Evolutionary conservation across 108 stramenopile species (phyloP).

Genomic region (Schizochytrium sp.): DNA sequence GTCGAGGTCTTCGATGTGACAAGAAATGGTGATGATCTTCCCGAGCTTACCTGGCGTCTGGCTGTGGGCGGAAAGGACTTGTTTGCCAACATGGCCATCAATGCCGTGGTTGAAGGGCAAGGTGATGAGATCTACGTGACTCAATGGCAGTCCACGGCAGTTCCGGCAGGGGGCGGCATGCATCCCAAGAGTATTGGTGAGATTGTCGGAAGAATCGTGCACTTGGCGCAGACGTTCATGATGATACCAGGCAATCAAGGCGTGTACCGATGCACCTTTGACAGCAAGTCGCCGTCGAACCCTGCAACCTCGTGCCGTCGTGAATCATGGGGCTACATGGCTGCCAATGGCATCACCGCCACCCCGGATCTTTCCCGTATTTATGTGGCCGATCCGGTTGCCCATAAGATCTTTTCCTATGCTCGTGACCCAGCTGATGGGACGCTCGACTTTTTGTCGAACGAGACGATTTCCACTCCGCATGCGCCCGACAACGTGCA

Average conservation of each 20-base stretch:
- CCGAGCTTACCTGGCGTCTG: background rate
- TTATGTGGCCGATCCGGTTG: background rate
- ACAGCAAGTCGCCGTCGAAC: background rate
- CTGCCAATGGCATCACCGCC: background rate
- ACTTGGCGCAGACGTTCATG: background rate
- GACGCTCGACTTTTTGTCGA: background rate
- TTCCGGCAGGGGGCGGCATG: background rate
- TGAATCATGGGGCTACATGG: background rate
- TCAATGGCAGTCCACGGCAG: background rate
- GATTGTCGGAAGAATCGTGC: background rate
- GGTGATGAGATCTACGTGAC: background rate
- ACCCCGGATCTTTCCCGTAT: background rate
- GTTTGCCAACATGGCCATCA: background rate
- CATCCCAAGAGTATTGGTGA: background rate
- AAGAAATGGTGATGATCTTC: background rate
- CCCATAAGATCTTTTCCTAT: background rate
- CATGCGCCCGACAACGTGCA: background rate
- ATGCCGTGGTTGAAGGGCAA: background rate
- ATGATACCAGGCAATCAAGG: background rate
- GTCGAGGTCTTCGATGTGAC: background rate
- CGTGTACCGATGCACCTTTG: background rate
- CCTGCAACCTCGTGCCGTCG: background rate
- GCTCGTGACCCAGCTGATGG: background rate
- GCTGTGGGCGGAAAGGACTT: background rate
- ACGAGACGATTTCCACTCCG: background rate